These are phyloP conservation scores for Stereocaulon alpinum DNA, from an alignment of 495 filamentous ascomycete species.

Conservation along the genomic window DNA sequence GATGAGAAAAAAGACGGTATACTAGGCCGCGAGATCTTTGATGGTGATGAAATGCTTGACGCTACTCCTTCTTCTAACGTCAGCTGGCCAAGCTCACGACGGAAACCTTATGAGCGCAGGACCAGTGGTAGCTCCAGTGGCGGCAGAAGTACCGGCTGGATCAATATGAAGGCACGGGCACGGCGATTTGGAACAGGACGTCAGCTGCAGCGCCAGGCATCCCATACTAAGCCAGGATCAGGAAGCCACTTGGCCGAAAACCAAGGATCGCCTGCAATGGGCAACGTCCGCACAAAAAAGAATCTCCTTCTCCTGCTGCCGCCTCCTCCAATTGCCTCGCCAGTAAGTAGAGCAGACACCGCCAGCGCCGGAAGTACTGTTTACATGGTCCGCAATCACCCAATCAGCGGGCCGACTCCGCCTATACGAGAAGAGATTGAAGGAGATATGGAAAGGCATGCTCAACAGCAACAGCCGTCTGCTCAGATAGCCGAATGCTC, in stretches of 20 bases:
- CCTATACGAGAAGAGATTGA: slow-evolving; percentile 21
- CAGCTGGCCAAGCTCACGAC: slow-evolving; percentile 33
- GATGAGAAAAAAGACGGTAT: slow-evolving; percentile 96
- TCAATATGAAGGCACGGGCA: slow-evolving; percentile 32
- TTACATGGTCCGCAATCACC: slow-evolving; percentile 74
- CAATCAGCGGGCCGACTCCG: slow-evolving; percentile 58
- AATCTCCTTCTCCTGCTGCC: slow-evolving; percentile 44
- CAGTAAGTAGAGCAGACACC: slow-evolving; percentile 68
- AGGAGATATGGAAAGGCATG: neutral
- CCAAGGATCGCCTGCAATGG: neutral
- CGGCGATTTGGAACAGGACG: slow-evolving; percentile 24
- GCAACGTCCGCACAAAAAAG: slow-evolving; percentile 28
- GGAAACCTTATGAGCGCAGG: neutral
- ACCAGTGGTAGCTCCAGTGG: slow-evolving; percentile 29
- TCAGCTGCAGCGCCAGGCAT: neutral
- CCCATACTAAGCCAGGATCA: neutral
- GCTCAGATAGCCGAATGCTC: neutral
- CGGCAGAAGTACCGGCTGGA: slow-evolving; percentile 37
- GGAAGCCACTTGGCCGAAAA: neutral
- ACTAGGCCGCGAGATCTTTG: slow-evolving; percentile 85
- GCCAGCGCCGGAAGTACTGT: slow-evolving; percentile 71
- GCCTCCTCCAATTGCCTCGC: slow-evolving; percentile 55
- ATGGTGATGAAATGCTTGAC: slow-evolving; percentile 93
- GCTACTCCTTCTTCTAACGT: slow-evolving; percentile 52
- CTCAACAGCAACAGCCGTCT: neutral